Conservation (phyloP, 768 basidiomycete genomes). For the Goffeauzyma gilvescens region DNA sequence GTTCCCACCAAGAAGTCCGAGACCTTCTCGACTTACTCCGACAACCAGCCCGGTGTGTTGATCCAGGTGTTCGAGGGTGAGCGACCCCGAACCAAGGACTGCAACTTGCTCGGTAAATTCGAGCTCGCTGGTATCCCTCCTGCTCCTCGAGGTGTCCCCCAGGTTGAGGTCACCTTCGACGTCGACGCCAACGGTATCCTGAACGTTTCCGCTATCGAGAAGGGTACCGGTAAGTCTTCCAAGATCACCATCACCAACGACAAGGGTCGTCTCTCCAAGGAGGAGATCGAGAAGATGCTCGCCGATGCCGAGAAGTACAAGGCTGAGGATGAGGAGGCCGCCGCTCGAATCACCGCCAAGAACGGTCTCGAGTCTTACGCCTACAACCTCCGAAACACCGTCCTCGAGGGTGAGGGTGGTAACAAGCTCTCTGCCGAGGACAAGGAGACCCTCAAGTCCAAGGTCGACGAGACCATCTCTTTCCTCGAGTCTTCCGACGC, state of each 20-base stretch:
- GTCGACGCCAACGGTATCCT: constrained; percentile 55
- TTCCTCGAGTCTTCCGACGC: constrained; percentile 79
- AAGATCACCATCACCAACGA: constrained; percentile 90
- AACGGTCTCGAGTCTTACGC: constrained; percentile 85
- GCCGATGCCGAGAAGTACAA: constrained; percentile 38
- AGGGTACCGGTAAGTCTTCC: constrained; percentile 39
- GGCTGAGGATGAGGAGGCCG: constrained; percentile 26
- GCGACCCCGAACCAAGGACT: constrained; percentile 92
- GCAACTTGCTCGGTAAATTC: constrained; percentile 93
- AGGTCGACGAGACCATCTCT: constrained; percentile 70
- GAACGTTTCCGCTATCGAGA: constrained; percentile 35
- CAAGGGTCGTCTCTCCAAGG: constrained; percentile 66
- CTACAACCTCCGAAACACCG: constrained; percentile 75
- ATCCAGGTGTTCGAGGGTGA: constrained; percentile 98
- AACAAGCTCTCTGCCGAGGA: constrained; percentile 30
- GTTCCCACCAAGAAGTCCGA: constrained; percentile 95
- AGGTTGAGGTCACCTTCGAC: constrained; percentile 38
- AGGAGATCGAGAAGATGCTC: constrained; percentile 42
- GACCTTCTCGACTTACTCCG: constrained; percentile 87
- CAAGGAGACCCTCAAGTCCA: constrained; percentile 59
- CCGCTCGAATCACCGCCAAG: constrained; percentile 41
- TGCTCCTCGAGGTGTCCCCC: constrained; percentile 37
- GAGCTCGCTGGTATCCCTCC: constrained; percentile 38
- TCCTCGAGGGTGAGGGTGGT: constrained; percentile 39
- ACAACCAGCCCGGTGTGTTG: constrained; percentile 84